Evolutionary conservation across 768 basidiomycete species (phyloP), one percentile per base, ranked within the genome.

Genomic region (Boletus reticuloceps): DNA sequence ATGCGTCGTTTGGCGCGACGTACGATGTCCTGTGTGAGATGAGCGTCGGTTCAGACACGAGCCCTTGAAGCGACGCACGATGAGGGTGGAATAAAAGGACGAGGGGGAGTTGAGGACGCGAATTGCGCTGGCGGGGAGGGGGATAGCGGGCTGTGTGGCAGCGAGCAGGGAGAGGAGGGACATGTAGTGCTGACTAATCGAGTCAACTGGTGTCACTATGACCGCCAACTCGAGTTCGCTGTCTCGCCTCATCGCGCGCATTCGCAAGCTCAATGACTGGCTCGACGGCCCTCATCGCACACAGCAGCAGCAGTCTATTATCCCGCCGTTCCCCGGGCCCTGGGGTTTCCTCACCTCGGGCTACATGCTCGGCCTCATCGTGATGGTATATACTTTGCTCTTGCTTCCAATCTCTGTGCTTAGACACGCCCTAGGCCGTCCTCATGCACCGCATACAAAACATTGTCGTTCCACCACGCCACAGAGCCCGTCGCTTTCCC

Each of bases 381-480:
- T 84, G 32, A 82, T 89, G 82, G 88, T 88, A 64, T 76, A 5
- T 9, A 1, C 37, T 10, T 14, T n/a, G 9, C 7, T 36, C 25
- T 2, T 20, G 22, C 36, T 19, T 47, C 38, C 38, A 8, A 12
- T 42, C 32, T 17, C 32, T 10, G 17, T 22, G 10, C 56, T 54
- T 27, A 63, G 53, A 1, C 32, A 0, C 22, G 5, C 6, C 49
- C 16, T 61, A 89, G 88, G 85, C 82, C 13, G 70, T 91, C 46
- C 64, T 91, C 29, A 70, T 90, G 54, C 86, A 91, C 61, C 80
- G 89, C 29, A 86, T 91, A 54, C 89, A 90, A 61, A 84, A 91
- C 66, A 81, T 89, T 41, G 83, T 90, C 43, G 82, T 88, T 0
- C 89, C 89, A 13, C 80, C 85, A 36, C 80, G 81, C 3, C 69